Conservation (phyloP, 2,329 filamentous ascomycete species). For the Domatiomyces globalis region DNA sequence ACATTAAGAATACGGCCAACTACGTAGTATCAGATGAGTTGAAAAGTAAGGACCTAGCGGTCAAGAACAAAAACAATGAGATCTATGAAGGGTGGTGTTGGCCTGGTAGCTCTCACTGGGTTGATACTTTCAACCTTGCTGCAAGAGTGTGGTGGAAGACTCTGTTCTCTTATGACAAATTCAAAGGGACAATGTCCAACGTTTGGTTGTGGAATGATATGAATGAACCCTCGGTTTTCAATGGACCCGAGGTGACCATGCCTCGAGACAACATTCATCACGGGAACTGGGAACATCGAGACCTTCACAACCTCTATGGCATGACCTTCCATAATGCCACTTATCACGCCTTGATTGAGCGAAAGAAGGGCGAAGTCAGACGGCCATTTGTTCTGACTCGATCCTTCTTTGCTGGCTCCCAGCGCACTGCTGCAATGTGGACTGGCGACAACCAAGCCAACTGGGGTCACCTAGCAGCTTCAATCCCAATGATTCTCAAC, state of each 20-base stretch:
- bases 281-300: slow-evolving; percentile 88
- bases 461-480: slow-evolving; percentile 80
- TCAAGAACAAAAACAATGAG: slow-evolving; percentile 78
- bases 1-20: slow-evolving; percentile 81
- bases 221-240: slow-evolving; percentile 98
- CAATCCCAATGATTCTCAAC: slow-evolving; percentile 84
- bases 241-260: slow-evolving; percentile 96
- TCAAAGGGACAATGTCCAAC: slow-evolving; percentile 75
- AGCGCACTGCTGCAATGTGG: slow-evolving; percentile 92
- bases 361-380: slow-evolving; percentile 70
- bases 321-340: slow-evolving; percentile 94
- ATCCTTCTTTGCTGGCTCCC: slow-evolving; percentile 80
- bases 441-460: slow-evolving; percentile 92
- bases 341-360: slow-evolving; percentile 65
- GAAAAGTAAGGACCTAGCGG: slow-evolving; percentile 67
- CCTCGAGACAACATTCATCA: slow-evolving; percentile 93
- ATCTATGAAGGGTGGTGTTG: slow-evolving; percentile 97
- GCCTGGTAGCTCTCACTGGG: slow-evolving; percentile 93
- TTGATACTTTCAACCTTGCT: slow-evolving; percentile 90
- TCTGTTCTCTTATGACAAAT: slow-evolving; percentile 75
- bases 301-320: slow-evolving; percentile 90
- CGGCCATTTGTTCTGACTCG: slow-evolving; percentile 88
- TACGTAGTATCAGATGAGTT: slow-evolving; percentile 69
- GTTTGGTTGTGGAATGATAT: slow-evolving; percentile 98
- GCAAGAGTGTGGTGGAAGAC: slow-evolving; percentile 81